Base-by-base conservation (phyloP, 495 filamentous ascomycete species). In the Talaromyces proteolyticus region DNA sequence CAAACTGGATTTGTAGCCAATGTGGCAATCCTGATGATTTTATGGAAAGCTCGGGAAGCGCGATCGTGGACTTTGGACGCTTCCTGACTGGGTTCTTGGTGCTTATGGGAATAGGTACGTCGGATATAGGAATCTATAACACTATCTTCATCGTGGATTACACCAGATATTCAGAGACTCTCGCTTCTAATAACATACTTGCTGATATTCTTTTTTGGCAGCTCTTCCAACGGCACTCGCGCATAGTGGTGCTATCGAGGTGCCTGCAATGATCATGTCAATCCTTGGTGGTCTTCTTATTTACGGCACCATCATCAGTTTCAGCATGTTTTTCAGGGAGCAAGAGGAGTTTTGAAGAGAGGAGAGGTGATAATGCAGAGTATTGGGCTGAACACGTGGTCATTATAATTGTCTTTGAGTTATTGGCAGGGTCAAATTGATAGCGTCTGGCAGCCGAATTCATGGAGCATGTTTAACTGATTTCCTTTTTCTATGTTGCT, bases 241-340 rank as follows among this genome's bases (percentile, higher is more conserved):
- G 14, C 93, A 96, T 68, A 87, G 86, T 53, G 80, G 77, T 41
- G 71, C 88, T 38, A 97, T 99, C 56, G 57, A 78, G 46, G 62
- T 85, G 37, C 78, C 87, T n/a, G 93, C 93, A 24, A 95, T 95
- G 88, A 70, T 87, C 64, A 97, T 99, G 93, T 91, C 85, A 23
- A 87, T 97, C 56, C 67, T 93, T 44, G 93, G 93, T 18, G 93
- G 93, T 39, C 67, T 96, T 37, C 66, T 99, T 65, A 97, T 97
- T 57, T 99, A 99, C 66, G 90, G 89, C 26, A 99, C 93, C 12
- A 96, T 99, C 62, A 93, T 97, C 64, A 90, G 84, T 65, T 99
- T 99, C 70, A 85, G 81, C 36, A 89, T 94, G 89, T 97, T 97
- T 72, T 99, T 99, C 78, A 84, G 90, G 65, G 90, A 96, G 64